Evolutionary conservation across 768 basidiomycete species (phyloP), one percentile per base, ranked within the genome.

Genomic region (Lepiota venenata): DNA sequence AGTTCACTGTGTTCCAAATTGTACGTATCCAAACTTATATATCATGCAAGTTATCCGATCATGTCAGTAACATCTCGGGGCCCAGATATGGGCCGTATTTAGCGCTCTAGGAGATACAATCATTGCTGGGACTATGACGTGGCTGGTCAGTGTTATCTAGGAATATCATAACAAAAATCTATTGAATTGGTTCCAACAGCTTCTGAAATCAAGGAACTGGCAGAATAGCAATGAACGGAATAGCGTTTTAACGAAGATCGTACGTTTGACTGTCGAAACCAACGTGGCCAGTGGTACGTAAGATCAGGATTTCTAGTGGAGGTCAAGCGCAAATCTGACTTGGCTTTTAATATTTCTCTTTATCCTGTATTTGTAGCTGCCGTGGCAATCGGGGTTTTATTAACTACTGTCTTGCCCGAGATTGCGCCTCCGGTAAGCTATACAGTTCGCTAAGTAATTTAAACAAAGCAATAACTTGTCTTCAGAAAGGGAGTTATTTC

Each of bases 261-360:
- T 55, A 21, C 46, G 53, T 4, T 16, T 55, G 18, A 48, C 40
- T 9, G 41, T 55, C 6, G 53, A 55, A 42, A 47, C 53, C n/a
- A 55, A 55, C 27, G 25, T 55, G 2, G 46, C 46, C 16, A 36
- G 46, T 5, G 46, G 46, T 47, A 47, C 20, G 46, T 32, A 32
- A 3, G 8, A 25, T 46, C 10, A 29, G 3, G n/a, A 5, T 47
- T 47, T 47, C 29, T 35, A 11, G n/a, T 47, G 7, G 11, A 27
- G 21, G n/a, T 11, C 14, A 18, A 40, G 12, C 9, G 18, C 14
- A 21, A 15, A 29, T n/a, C 32, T 11, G 10, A 32, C 32, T 2
- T 9, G 14, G 8, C 9, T 29, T n/a, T 20, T 47, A n/a, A n/a
- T n/a, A n/a, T n/a, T n/a, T n/a, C n/a, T n/a, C n/a, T n/a, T n/a